Conservation (phyloP, 495 filamentous ascomycete species). For the Aspergillus bertholletiae region DNA sequence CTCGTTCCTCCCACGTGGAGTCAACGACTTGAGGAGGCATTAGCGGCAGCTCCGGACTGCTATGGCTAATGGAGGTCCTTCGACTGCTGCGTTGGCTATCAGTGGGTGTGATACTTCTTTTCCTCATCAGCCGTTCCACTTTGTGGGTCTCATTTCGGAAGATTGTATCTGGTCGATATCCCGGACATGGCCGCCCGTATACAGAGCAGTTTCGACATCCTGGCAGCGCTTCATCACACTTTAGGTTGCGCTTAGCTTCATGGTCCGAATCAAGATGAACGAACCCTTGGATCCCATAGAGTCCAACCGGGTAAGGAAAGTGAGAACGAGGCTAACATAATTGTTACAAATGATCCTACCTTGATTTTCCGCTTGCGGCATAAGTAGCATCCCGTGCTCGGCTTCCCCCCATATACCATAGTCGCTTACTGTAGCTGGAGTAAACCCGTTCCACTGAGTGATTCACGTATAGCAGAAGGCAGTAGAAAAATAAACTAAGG, state of each 20-base stretch:
- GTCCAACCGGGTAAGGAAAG: neutral
- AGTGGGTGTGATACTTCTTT: constrained; percentile 12
- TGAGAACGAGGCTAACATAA: constrained; percentile 4
- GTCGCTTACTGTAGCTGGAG: constrained; percentile 10
- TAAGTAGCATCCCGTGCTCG: constrained; percentile 45
- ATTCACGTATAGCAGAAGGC: neutral
- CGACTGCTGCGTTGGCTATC: neutral
- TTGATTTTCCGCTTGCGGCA: constrained; percentile 49
- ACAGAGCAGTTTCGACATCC: constrained; percentile 39
- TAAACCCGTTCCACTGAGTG: neutral
- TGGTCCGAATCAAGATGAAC: neutral
- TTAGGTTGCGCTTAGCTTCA: constrained; percentile 13
- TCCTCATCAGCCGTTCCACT: constrained; percentile 26
- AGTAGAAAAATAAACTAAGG: no score
- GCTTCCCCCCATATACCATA: constrained; percentile 47
- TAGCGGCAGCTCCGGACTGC: constrained; percentile 3
- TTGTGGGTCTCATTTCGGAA: constrained; percentile 40
- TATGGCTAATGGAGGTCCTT: constrained; percentile 2
- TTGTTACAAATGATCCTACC: constrained; percentile 29
- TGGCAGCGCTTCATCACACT: constrained; percentile 45
- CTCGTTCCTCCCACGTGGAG: constrained; percentile 38
- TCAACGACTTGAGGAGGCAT: constrained; percentile 24
- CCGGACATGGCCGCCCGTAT: constrained; percentile 42
- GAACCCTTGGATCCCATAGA: neutral
- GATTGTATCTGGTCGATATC: constrained; percentile 37